These are phyloP conservation scores for Penicillium cinerascens DNA, from an alignment of 495 filamentous ascomycete genomes.

Conservation along the genomic window DNA sequence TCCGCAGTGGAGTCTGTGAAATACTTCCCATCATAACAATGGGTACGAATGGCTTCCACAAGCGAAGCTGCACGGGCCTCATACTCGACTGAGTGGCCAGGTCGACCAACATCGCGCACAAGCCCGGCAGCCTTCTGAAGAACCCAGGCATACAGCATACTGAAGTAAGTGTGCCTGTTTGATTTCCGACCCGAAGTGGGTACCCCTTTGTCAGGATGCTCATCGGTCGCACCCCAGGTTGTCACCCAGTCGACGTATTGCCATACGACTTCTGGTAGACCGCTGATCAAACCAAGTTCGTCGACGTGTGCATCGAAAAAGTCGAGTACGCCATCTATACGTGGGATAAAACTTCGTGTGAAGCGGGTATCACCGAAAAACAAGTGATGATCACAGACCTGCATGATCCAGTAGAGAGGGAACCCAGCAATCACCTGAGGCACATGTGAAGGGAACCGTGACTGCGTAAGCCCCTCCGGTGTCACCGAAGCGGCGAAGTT, in stretches of 20 bases:
- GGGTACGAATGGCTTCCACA: conserved; percentile 18
- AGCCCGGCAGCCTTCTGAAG: conserved; percentile 26
- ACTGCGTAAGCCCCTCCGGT: conserved; percentile 31
- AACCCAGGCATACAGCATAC: conserved; percentile 36
- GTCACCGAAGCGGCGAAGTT: conserved; percentile 33
- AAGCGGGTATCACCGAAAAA: conserved; percentile 33
- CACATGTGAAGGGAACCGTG: conserved; percentile 34
- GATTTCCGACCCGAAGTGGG: conserved; percentile 27
- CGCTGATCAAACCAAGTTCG: conserved; percentile 28
- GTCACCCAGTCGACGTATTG: conserved; percentile 42
- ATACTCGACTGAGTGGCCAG: conserved; percentile 32
- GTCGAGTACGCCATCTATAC: conserved; percentile 36
- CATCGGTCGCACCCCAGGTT: conserved; percentile 33
- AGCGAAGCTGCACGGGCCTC: conserved; percentile 22
- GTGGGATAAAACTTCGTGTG: conserved; percentile 26
- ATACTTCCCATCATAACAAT: conserved; percentile 35
- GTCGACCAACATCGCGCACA: conserved; percentile 26
- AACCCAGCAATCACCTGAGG: conserved; percentile 35
- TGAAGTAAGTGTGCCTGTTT: conserved; percentile 35
- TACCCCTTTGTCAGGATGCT: conserved; percentile 35
- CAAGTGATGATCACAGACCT: conserved; percentile 33
- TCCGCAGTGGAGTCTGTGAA: conserved; percentile 31
- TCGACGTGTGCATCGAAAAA: conserved; percentile 34
- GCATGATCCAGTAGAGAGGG: conserved; percentile 37
- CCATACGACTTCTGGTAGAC: conserved; percentile 28